Conservation (phyloP, 208 protist genomes). For the Trypanosoma scelopori region DNA sequence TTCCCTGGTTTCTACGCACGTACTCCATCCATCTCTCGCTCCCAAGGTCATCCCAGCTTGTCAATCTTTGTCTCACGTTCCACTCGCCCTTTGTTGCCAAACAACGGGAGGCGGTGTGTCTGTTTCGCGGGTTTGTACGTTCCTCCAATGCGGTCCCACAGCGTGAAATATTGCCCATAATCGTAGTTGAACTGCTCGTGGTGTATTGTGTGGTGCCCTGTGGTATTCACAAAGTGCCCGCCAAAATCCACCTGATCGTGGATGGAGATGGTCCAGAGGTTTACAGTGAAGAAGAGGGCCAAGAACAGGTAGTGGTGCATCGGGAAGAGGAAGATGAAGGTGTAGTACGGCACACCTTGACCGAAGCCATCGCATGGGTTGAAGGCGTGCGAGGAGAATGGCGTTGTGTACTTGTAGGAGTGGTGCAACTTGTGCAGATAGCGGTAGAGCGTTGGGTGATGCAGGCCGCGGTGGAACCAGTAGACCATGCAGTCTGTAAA, state of each 20-base stretch:
- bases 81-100: conserved; percentile 6
- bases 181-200: conserved; percentile 93
- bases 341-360: conserved; percentile 93
- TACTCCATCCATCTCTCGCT: conserved; percentile 3
- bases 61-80: neutral
- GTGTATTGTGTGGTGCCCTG: conserved; percentile 93
- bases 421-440: conserved; percentile 94
- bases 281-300: conserved; percentile 87
- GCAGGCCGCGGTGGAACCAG: conserved; percentile 93
- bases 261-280: conserved; percentile 95
- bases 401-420: conserved; percentile 83
- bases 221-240: conserved; percentile 71
- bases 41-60: conserved; percentile 3
- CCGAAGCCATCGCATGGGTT: conserved; percentile 92
- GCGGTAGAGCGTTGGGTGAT: conserved; percentile 90
- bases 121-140: conserved; percentile 79
- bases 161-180: conserved; percentile 94
- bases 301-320: conserved; percentile 88
- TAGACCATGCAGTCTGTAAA: conserved; percentile 95
- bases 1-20: conserved; percentile 28
- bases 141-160: conserved; percentile 92
- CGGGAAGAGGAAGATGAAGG: conserved; percentile 89
- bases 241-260: conserved; percentile 92
- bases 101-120: conserved; percentile 53
- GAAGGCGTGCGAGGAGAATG: conserved; percentile 93